Percentiles rank a stretch among this genome's conserved stretches.
Evolutionary conservation across 768 basidiomycete species (phyloP).

Genomic region (Suillus brevipes): DNA sequence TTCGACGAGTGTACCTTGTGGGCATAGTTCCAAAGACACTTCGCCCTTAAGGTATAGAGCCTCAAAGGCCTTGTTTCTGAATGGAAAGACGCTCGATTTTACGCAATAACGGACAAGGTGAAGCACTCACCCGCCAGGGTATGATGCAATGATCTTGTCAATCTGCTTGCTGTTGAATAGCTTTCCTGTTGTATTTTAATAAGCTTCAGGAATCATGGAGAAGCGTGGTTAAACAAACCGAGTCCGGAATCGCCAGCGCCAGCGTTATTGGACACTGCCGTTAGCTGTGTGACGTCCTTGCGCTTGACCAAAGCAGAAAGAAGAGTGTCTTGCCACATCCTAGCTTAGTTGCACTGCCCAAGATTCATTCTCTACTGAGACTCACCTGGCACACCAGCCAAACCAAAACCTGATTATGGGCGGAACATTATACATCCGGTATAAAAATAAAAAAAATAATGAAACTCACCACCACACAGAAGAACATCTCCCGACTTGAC

Average conservation of each 20-base stretch:
- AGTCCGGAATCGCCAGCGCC: slow-evolving; percentile 71
- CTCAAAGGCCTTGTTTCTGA: slow-evolving; percentile 88
- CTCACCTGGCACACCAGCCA: slow-evolving; percentile 84
- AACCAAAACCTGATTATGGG: slow-evolving; percentile 69
- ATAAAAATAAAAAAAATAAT: not conserved
- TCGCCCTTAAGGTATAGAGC: slow-evolving; percentile 75
- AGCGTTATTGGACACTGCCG: slow-evolving; percentile 88
- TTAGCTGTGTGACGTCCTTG: slow-evolving; percentile 71
- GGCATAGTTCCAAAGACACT: slow-evolving; percentile 84
- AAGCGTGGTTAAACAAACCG: slow-evolving; percentile 39
- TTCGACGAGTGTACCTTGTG: slow-evolving; percentile 89
- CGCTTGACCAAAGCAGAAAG: slow-evolving; percentile 75
- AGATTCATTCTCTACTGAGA: not conserved
- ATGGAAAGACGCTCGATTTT: slow-evolving; percentile 1
- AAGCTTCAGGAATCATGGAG: not conserved
- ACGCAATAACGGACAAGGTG: not conserved
- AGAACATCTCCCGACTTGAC: slow-evolving; percentile 79
- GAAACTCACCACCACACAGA: slow-evolving; percentile 75
- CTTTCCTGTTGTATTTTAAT: slow-evolving; percentile 49
- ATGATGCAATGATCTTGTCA: slow-evolving; percentile 83
- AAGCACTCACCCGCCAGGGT: slow-evolving; percentile 72
- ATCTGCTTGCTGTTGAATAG: slow-evolving; percentile 75
- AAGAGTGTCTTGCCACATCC: slow-evolving; percentile 62
- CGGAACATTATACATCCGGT: not conserved
- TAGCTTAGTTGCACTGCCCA: not conserved